These are phyloP conservation scores for Parascedosporium putredinis DNA, from an alignment of 2,329 filamentous ascomycete genomes.

Conservation along the genomic window DNA sequence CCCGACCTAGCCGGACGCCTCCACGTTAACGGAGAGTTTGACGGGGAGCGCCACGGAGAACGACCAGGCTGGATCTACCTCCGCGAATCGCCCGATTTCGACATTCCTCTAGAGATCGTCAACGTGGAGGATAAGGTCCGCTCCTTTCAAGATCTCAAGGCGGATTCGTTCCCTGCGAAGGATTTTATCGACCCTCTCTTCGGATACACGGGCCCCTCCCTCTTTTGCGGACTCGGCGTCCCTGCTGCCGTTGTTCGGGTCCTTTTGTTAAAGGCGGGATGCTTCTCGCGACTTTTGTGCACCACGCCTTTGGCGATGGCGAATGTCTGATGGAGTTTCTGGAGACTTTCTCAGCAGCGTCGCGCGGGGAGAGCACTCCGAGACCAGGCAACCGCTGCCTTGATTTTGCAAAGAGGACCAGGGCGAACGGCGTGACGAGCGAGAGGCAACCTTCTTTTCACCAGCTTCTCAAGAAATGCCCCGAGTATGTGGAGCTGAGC, in stretches of 20 bases:
- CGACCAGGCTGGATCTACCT: conserved; percentile 14
- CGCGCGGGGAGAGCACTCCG: conserved; percentile 9
- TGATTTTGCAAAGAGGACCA: conserved; percentile 15
- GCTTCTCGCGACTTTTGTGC: conserved; percentile 28
- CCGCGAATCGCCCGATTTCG: conserved; percentile 9
- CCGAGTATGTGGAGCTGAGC: conserved; percentile 26
- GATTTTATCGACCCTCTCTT: conserved; percentile 20
- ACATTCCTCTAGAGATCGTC: conserved; percentile 15
- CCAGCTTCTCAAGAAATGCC: conserved; percentile 20
- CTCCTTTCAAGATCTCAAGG: conserved; percentile 18
- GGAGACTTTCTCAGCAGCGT: conserved; percentile 22
- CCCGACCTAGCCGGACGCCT: conserved; percentile 20
- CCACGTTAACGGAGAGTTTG: conserved; percentile 3
- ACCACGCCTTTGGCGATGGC: conserved; percentile 32
- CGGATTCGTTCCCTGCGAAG: conserved; percentile 18
- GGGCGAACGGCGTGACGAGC: conserved; percentile 9
- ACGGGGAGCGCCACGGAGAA: conserved; percentile 9
- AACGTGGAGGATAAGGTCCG: conserved; percentile 14
- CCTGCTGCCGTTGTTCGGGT: conserved; percentile 28
- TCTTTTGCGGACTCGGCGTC: conserved; percentile 12
- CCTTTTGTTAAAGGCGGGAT: conserved; percentile 29
- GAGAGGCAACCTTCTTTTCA: conserved; percentile 13
- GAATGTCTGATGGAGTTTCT: conserved; percentile 28
- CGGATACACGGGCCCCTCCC: conserved; percentile 8
- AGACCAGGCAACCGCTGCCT: conserved; percentile 15